phyloP scores from a whole-genome alignment of 306 rosid species.

The Mimosa pudica region DNA sequence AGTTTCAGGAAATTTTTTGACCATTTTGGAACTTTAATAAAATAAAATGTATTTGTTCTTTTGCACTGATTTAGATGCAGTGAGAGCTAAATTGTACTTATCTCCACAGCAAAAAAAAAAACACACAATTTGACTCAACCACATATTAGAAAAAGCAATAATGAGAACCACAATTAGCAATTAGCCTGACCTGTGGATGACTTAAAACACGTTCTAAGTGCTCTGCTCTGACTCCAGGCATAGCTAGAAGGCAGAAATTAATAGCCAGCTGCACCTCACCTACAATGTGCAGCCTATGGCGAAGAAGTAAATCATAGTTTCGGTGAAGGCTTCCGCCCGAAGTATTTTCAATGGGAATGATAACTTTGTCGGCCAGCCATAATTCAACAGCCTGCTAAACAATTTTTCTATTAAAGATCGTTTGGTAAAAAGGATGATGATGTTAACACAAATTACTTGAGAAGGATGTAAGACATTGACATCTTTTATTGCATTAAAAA shows the following conservation, averaged over 20 bases:
- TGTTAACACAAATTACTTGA: conserved; percentile 1
- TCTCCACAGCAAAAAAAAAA: background rate
- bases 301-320: conserved; percentile 77
- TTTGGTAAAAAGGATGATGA: background rate
- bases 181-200: conserved; percentile 61
- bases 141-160: conserved; percentile 10
- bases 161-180: conserved; percentile 18
- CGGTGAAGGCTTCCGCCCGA: conserved; percentile 79
- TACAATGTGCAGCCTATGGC: conserved; percentile 82
- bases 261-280: conserved; percentile 71
- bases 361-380: conserved; percentile 68
- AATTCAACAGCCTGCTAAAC: conserved; percentile 67
- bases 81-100: background rate
- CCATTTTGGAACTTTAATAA: background rate
- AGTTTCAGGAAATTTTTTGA: conserved; percentile 5
- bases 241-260: conserved; percentile 67
- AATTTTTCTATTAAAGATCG: conserved; percentile 1
- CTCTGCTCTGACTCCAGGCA: conserved; percentile 65
- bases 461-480: conserved; percentile 21
- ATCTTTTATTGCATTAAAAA: background rate
- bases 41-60: background rate
- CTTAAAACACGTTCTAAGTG: conserved; percentile 66
- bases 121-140: background rate
- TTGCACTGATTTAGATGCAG: conserved; percentile 30
- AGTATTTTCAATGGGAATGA: conserved; percentile 72